Evolutionary conservation across 2,329 filamentous ascomycete species (phyloP).

Genomic region (Neophaeococcomyces aloes): DNA sequence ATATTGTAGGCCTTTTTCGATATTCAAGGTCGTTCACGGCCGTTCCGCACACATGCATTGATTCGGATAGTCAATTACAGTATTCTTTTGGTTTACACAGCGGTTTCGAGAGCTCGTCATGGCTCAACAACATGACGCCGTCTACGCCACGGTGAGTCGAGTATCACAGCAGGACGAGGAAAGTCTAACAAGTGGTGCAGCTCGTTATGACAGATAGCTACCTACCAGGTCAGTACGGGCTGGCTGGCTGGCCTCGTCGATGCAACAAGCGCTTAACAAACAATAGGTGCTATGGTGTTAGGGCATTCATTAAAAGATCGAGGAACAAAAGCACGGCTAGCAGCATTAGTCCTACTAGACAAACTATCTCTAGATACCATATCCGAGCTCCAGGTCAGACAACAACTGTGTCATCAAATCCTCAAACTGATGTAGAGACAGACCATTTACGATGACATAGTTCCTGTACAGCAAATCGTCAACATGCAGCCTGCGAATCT

Average conservation of each 20-base stretch:
- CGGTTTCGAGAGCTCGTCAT: slow-evolving; percentile 15
- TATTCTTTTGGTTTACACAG: not conserved
- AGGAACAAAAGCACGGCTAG: slow-evolving; percentile 75
- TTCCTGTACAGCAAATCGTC: slow-evolving; percentile 69
- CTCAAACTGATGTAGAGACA: slow-evolving; percentile 30
- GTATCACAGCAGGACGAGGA: not conserved
- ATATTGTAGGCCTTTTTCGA: not conserved
- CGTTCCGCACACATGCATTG: not conserved
- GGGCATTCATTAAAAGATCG: slow-evolving; percentile 90
- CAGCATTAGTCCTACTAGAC: slow-evolving; percentile 71
- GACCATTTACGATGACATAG: slow-evolving; percentile 77
- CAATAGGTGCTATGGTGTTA: slow-evolving; percentile 74
- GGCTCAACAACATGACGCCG: slow-evolving; percentile 21
- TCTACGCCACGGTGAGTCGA: slow-evolving; percentile 22
- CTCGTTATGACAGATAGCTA: slow-evolving; percentile 88
- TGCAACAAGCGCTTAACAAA: not conserved
- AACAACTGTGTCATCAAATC: slow-evolving; percentile 7
- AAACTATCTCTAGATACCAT: slow-evolving; percentile 65
- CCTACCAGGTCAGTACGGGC: slow-evolving; percentile 60
- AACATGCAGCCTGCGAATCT: slow-evolving; percentile 73
- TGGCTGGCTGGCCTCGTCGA: slow-evolving; percentile 15
- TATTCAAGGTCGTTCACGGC: not conserved
- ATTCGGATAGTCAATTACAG: not conserved
- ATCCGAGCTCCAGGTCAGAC: slow-evolving; percentile 61
- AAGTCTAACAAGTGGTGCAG: slow-evolving; percentile 37